Evolutionary conservation across 106 monocot genomes (phyloP), one percentile per base, ranked within the genome.

Genomic region (Triglochin maritima): DNA sequence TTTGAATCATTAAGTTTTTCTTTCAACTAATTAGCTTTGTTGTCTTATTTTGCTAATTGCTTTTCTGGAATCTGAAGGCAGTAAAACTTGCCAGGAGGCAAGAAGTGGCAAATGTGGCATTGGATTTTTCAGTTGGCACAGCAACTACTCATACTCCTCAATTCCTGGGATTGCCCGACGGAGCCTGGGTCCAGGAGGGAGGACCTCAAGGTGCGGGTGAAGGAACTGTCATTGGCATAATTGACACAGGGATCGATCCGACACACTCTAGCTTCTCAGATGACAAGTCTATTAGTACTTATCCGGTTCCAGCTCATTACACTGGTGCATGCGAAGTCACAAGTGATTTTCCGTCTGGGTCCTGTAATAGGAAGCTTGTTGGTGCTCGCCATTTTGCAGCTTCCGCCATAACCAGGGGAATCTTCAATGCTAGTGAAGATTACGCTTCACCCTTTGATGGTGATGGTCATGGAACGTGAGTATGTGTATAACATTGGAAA

Each of bases 391-490:
- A 98, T 75, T 98, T 98, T 84, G 96, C 96, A 17, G 88, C 88
- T 72, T 88, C 91, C 50, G 96, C 96, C 51, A 98, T 98, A 72
- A 88, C 88, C 3, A 79, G 91, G 62, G 96, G 96, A 60, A 75
- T 91, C 53, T 91, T 98, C 58, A 98, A 98, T 80, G 59, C 84
- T 63, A 83, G 86, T 72, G 56, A 81, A 57, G 96, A 98, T 74
- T 80, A 80, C 71, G 88, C 96, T 73, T 98, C 96, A 57, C 96
- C 96, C 51, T 80, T 91, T 72, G 96, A 98, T 79, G 82, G 96
- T 70, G 91, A 91, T 71, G 96, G 96, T 50, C 96, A 98, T 82
- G 96, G 96, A 68, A 98, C 91, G 96, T 98, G 73, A 79, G 91
- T 80, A 7, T 45, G 48, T 29, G 29, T 9, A 58, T 58, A 2